Evolutionary conservation across 306 rosid species (phyloP).

Genomic region (Oxytropis ochrocephala): DNA sequence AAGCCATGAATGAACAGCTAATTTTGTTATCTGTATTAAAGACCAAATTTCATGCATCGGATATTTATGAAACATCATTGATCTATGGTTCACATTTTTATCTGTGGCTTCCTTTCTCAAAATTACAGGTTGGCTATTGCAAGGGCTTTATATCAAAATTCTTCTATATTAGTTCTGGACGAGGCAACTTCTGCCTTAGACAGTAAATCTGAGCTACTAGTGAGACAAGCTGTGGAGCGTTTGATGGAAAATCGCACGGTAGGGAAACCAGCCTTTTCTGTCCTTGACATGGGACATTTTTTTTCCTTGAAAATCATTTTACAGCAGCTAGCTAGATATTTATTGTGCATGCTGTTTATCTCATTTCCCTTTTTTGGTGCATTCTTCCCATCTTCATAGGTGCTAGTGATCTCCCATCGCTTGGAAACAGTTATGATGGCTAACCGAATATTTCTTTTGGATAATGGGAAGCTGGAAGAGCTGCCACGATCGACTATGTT

Average conservation of each 20-base stretch:
- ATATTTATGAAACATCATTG: not conserved
- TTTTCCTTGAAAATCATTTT: not conserved
- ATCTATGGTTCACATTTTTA: not conserved
- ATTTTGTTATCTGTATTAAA: not conserved
- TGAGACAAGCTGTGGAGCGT: conserved; percentile 66
- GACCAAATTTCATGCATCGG: not conserved
- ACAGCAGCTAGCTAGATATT: not conserved
- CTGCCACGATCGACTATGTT: conserved; percentile 39
- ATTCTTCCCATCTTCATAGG: conserved; percentile 38
- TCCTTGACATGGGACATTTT: not conserved
- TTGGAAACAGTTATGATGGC: conserved; percentile 86
- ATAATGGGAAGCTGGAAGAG: conserved; percentile 70
- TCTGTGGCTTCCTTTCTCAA: conserved; percentile 9
- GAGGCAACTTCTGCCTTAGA: conserved; percentile 95
- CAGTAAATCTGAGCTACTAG: conserved; percentile 67
- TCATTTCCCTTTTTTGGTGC: not conserved
- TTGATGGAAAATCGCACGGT: conserved; percentile 84
- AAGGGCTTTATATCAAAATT: conserved; percentile 71
- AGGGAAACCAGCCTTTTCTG: conserved; percentile 17
- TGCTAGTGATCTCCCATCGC: conserved; percentile 87
- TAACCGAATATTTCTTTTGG: conserved; percentile 57
- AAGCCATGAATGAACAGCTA: not conserved
- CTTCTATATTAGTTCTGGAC: conserved; percentile 72
- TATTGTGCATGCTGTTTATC: not conserved
- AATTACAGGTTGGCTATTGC: conserved; percentile 76